phyloP scores from a whole-genome alignment of 1,284 basidiomycete species.

The Rhodotorula glutinis region DNA sequence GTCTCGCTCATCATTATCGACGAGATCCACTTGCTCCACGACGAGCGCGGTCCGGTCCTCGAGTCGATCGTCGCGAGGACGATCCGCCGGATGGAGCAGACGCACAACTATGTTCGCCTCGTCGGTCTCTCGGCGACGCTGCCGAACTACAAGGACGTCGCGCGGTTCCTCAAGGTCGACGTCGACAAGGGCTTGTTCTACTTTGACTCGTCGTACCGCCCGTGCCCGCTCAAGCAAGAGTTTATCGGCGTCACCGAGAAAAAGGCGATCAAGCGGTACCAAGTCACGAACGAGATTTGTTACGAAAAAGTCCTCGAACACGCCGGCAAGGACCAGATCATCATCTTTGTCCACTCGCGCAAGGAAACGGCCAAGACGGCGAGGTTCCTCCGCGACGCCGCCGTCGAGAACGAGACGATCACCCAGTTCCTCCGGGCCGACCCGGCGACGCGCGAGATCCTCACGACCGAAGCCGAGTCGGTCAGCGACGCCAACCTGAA shows the following conservation, averaged over 20 bases:
- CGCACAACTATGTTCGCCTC: constrained; percentile 83
- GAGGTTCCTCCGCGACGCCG: constrained; percentile 88
- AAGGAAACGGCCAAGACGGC: constrained; percentile 99
- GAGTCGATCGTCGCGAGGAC: constrained; percentile 90
- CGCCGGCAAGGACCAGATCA: constrained; percentile 71
- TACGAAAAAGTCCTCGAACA: constrained; percentile 98
- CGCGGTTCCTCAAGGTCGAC: constrained; percentile 94
- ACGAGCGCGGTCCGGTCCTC: constrained; percentile 95
- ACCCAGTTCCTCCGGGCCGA: constrained; percentile 92
- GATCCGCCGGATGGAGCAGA: constrained; percentile 93
- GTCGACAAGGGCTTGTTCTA: constrained; percentile 90
- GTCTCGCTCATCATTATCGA: constrained; percentile 97
- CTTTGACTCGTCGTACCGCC: constrained; percentile 90
- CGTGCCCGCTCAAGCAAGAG: constrained; percentile 92
- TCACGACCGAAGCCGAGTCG: constrained; percentile 77
- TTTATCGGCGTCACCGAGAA: constrained; percentile 98
- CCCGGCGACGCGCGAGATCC: constrained; percentile 79
- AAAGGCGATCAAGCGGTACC: constrained; percentile 97
- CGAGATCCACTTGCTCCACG: constrained; percentile 95
- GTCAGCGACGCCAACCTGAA: constrained; percentile 80
- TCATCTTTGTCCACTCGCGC: constrained; percentile 96
- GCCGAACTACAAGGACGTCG: constrained; percentile 98
- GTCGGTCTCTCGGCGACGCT: constrained; percentile 95
- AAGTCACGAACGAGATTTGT: constrained; percentile 98
- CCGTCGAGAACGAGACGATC: constrained; percentile 94